Percentiles rank a stretch among this genome's conserved stretches.
Evolutionary conservation across 441 rosid species (phyloP).

Genomic region (Heliophila coronopifolia): DNA sequence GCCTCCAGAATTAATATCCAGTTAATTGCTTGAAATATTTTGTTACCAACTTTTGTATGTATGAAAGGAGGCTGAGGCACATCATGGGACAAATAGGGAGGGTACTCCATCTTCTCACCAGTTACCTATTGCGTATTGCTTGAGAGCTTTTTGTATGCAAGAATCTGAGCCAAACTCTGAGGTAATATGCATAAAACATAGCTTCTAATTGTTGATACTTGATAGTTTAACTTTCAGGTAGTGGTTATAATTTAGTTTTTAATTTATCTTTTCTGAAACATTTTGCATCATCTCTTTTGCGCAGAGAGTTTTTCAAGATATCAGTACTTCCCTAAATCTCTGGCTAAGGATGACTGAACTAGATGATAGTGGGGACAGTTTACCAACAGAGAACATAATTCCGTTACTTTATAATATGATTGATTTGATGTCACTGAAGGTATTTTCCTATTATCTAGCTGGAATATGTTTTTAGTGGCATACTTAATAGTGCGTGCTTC

Average conservation of each 20-base stretch:
- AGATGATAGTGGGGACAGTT: slow-evolving; percentile 33
- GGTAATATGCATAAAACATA: slow-evolving; percentile 36
- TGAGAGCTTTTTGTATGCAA: slow-evolving; percentile 65
- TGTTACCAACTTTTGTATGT: slow-evolving; percentile 32
- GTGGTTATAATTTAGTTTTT: slow-evolving; percentile 9
- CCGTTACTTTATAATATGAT: slow-evolving; percentile 50
- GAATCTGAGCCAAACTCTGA: slow-evolving; percentile 78
- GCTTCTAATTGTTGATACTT: slow-evolving; percentile 26
- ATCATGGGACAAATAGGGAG: slow-evolving; percentile 20
- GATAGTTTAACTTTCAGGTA: slow-evolving; percentile 7
- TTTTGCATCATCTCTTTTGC: slow-evolving; percentile 21
- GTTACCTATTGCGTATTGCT: slow-evolving; percentile 63
- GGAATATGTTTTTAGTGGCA: slow-evolving; percentile 9
- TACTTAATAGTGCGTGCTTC: slow-evolving; percentile 13
- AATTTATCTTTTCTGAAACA: slow-evolving; percentile 13
- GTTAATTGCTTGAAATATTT: slow-evolving; percentile 21
- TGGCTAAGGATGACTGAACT: slow-evolving; percentile 44
- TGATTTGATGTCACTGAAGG: slow-evolving; percentile 75
- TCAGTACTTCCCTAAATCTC: slow-evolving; percentile 47
- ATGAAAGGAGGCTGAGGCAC: slow-evolving; percentile 21
- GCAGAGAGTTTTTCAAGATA: slow-evolving; percentile 60
- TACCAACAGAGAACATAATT: slow-evolving; percentile 40
- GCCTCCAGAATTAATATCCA: slow-evolving; percentile 21
- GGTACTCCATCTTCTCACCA: slow-evolving; percentile 35
- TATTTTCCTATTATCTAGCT: slow-evolving; percentile 24